Percentiles rank a stretch among this genome's conserved stretches.
Evolutionary conservation across 2,329 filamentous ascomycete genomes (phyloP).

Genomic region (Fusarium goolgardi): DNA sequence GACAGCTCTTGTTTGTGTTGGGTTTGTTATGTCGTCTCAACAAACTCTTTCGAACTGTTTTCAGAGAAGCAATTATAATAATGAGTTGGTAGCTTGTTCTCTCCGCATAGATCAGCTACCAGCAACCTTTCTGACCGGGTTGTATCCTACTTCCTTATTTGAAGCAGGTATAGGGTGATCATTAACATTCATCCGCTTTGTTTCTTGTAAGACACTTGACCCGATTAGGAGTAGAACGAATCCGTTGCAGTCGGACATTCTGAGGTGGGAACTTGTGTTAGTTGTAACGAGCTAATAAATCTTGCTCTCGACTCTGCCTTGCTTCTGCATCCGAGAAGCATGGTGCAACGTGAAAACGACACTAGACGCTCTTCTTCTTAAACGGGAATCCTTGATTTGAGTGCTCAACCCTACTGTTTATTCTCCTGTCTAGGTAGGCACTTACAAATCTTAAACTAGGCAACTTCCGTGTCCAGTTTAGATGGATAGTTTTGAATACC

Average conservation of each 20-base stretch:
- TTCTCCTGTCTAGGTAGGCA: no score
- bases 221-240: slow-evolving; percentile 32
- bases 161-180: not conserved
- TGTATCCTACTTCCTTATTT: not conserved
- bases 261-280: slow-evolving; percentile 22
- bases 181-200: not conserved
- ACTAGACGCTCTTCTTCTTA: slow-evolving; percentile 17
- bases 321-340: slow-evolving; percentile 16
- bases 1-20: not conserved
- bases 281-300: slow-evolving; percentile 11
- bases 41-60: not conserved
- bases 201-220: slow-evolving; percentile 2
- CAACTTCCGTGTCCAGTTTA: not conserved
- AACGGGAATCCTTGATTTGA: slow-evolving; percentile 1
- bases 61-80: not conserved
- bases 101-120: not conserved
- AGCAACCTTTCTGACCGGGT: not conserved
- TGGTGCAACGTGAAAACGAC: slow-evolving; percentile 25
- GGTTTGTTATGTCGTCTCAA: not conserved
- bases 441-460: not conserved
- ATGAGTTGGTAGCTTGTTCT: not conserved
- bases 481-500: not conserved
- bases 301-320: slow-evolving; percentile 18
- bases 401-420: not conserved
- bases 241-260: slow-evolving; percentile 7